A percentile compares a stretch with the other conserved stretches of the same genome.
Conservation (phyloP, 192 early-diverging fungal species). For the Gaertneriomyces sp. region DNA sequence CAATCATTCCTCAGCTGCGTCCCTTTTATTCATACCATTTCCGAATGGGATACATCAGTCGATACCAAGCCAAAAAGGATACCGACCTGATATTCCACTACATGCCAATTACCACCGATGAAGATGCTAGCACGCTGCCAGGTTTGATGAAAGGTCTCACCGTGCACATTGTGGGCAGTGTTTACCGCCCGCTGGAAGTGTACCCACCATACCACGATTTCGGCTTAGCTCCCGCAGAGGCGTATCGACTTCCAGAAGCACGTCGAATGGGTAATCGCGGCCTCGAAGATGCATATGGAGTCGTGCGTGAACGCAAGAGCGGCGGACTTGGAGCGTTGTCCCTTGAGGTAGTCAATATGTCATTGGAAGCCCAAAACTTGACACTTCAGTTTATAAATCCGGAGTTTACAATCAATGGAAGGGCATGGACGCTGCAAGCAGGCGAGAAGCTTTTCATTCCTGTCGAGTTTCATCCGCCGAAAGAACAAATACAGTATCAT, state of each 20-base stretch:
- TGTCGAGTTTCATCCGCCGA: constrained; percentile 55
- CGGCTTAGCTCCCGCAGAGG: constrained; percentile 49
- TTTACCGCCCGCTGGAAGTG: constrained; percentile 49
- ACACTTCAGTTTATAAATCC: constrained; percentile 42
- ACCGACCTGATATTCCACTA: constrained; percentile 49
- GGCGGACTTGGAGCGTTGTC: constrained; percentile 16
- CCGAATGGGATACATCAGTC: constrained; percentile 44
- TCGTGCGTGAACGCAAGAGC: constrained; percentile 23
- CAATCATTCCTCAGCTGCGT: constrained; percentile 43
- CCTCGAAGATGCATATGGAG: constrained; percentile 27
- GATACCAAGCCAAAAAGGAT: constrained; percentile 45
- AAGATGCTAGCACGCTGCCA: constrained; percentile 24
- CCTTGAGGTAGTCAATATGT: constrained; percentile 52
- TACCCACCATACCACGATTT: constrained; percentile 53
- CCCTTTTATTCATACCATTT: constrained; percentile 59
- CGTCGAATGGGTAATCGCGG: constrained; percentile 15
- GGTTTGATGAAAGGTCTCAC: constrained; percentile 36
- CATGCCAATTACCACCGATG: constrained; percentile 50
- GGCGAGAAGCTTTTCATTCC: constrained; percentile 53
- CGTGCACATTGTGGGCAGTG: constrained; percentile 38
- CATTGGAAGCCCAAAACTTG: constrained; percentile 54
- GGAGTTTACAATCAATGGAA: constrained; percentile 50
- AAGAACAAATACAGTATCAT: constrained; percentile 55
- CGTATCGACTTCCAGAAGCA: constrained; percentile 22
- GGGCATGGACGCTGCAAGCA: constrained; percentile 49